Evolutionary conservation across 768 basidiomycete species (phyloP).

Genomic region (Pluteus cervinus): DNA sequence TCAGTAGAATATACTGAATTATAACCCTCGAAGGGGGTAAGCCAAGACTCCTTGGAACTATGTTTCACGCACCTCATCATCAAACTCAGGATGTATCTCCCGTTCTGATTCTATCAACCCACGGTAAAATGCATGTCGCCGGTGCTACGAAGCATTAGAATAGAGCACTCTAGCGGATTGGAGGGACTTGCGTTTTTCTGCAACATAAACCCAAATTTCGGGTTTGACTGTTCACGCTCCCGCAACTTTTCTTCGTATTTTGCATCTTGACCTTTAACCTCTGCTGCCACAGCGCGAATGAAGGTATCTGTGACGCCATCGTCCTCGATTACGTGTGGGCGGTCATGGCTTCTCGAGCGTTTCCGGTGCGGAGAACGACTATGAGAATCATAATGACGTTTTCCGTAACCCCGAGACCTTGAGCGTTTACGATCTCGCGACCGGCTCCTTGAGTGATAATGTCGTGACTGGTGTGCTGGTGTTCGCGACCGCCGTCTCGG

Average conservation of each 20-base stretch:
- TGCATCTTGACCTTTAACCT: slow-evolving; percentile 75
- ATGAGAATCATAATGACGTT: slow-evolving; percentile 27
- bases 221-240: slow-evolving; percentile 73
- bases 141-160: slow-evolving; percentile 42
- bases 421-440: slow-evolving; percentile 36
- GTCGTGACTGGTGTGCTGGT: slow-evolving; percentile 34
- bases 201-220: slow-evolving; percentile 77
- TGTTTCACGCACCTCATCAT: slow-evolving; percentile 61
- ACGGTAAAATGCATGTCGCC: slow-evolving; percentile 63
- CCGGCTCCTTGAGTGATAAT: slow-evolving; percentile 37
- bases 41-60: slow-evolving; percentile 3
- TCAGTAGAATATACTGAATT: slow-evolving; percentile 89
- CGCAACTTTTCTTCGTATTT: slow-evolving; percentile 71
- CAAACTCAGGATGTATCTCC: slow-evolving; percentile 61
- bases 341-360: slow-evolving; percentile 46
- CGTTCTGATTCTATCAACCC: slow-evolving; percentile 58
- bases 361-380: slow-evolving; percentile 41
- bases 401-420: slow-evolving; percentile 26
- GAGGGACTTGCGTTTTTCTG: slow-evolving; percentile 40
- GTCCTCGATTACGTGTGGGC: slow-evolving; percentile 44
- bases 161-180: slow-evolving; percentile 5
- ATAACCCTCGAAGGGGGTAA: slow-evolving; percentile 52
- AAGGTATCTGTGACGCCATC: slow-evolving; percentile 78
- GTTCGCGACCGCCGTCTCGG: slow-evolving; percentile 35
- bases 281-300: slow-evolving; percentile 79